phyloP scores from a whole-genome alignment of 768 basidiomycete species.

The Lentinula sp. region DNA sequence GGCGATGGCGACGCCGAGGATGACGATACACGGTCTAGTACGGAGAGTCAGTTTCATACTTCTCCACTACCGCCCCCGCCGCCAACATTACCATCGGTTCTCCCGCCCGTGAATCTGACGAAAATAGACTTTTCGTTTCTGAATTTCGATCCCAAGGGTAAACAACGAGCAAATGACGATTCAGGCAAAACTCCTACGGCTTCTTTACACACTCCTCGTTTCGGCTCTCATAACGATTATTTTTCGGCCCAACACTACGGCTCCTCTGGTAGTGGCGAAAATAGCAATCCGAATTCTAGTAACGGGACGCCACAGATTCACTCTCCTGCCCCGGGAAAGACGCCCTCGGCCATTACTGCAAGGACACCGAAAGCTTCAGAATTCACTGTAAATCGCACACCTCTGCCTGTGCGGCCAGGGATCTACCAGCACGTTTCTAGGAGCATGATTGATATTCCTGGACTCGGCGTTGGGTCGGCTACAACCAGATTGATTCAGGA shows the following conservation, averaged over 20 bases:
- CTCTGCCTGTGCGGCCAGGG: constrained; percentile 24
- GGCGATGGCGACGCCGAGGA: constrained; percentile 18
- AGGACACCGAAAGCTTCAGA: not conserved
- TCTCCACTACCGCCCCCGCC: not conserved
- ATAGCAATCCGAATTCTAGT: not conserved
- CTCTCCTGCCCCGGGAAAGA: not conserved
- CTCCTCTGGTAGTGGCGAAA: not conserved
- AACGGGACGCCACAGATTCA: not conserved
- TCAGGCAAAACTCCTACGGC: constrained; percentile 4
- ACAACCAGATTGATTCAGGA: not conserved
- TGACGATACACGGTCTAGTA: constrained; percentile 10
- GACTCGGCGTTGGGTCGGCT: constrained; percentile 15
- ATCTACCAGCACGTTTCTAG: constrained; percentile 56
- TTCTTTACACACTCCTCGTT: not conserved
- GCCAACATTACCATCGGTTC: not conserved
- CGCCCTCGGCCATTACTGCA: not conserved
- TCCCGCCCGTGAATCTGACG: constrained; percentile 2
- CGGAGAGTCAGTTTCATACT: not conserved
- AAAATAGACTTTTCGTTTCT: constrained; percentile 4
- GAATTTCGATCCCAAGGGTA: constrained; percentile 5
- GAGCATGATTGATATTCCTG: constrained; percentile 57
- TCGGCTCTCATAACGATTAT: not conserved
- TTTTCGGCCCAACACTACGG: not conserved
- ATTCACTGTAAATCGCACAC: not conserved
- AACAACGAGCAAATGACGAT: constrained; percentile 6